These are phyloP conservation scores for Fusarium graminum DNA, from an alignment of 2,329 filamentous ascomycete genomes.

Conservation along the genomic window DNA sequence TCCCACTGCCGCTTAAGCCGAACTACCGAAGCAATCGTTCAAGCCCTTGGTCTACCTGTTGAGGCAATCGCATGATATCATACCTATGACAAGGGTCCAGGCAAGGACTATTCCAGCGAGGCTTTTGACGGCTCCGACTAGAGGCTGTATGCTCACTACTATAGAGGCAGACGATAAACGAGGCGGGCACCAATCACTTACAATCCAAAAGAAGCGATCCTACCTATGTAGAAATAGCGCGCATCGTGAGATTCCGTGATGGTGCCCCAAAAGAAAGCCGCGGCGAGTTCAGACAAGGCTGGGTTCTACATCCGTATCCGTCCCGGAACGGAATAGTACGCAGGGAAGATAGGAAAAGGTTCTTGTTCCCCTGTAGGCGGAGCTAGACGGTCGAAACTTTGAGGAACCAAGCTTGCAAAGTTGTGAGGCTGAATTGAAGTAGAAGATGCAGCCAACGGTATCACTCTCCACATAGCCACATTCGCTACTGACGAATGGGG, in stretches of 20 bases:
- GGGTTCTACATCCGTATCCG: slow-evolving; percentile 6
- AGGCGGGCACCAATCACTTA: slow-evolving; percentile 46
- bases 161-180: slow-evolving; percentile 8
- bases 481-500: background rate
- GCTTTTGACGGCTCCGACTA: slow-evolving; percentile 32
- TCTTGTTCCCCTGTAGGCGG: background rate
- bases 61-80: slow-evolving; percentile 24
- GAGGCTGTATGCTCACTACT: slow-evolving; percentile 3
- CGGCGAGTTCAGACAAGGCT: slow-evolving; percentile 20
- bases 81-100: slow-evolving; percentile 9
- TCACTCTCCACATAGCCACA: slow-evolving; percentile 17
- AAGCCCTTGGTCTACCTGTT: slow-evolving; percentile 21
- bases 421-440: slow-evolving; percentile 13
- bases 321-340: too few species aligned
- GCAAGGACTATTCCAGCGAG: slow-evolving; percentile 1
- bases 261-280: slow-evolving; percentile 21
- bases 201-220: slow-evolving; percentile 11
- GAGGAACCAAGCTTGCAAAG: background rate
- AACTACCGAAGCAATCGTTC: slow-evolving; percentile 14
- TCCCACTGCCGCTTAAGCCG: slow-evolving; percentile 18
- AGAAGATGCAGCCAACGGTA: slow-evolving; percentile 10
- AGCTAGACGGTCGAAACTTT: slow-evolving; percentile 7
- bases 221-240: slow-evolving; percentile 20
- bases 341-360: slow-evolving; percentile 7
- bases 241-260: slow-evolving; percentile 19